These are phyloP conservation scores for Xanthoceras sorbifolium DNA, from an alignment of 345 rosid species.

Conservation along the genomic window DNA sequence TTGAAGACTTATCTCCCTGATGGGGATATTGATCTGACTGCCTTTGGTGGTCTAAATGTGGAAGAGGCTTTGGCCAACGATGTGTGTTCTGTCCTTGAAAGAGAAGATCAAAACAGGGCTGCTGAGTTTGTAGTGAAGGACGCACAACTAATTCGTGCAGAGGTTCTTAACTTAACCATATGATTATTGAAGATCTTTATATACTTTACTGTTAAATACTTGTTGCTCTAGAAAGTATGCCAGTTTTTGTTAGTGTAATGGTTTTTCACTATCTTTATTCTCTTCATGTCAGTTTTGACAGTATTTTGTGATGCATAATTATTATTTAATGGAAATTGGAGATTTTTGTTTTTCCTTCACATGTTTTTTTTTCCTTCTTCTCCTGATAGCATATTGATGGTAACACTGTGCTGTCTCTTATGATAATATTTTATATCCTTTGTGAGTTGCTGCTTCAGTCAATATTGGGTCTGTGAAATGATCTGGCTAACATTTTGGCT, in stretches of 20 bases:
- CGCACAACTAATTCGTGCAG: slow-evolving; percentile 73
- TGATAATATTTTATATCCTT: not conserved
- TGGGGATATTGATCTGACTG: slow-evolving; percentile 92
- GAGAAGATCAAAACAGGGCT: slow-evolving; percentile 57
- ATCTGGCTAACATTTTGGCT: not conserved
- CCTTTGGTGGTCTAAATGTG: slow-evolving; percentile 54
- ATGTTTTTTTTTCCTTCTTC: not conserved
- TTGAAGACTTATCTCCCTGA: slow-evolving; percentile 96
- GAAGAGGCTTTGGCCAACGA: slow-evolving; percentile 70
- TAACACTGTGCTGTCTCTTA: too few relatives aligned
- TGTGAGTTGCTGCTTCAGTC: not conserved
- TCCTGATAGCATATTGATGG: not conserved
- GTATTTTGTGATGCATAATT: not conserved
- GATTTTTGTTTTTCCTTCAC: not conserved
- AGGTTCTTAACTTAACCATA: slow-evolving; percentile 45
- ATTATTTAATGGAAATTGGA: not conserved
- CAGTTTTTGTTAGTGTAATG: not conserved
- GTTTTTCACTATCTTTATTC: not conserved
- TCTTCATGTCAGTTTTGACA: not conserved
- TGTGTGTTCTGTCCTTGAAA: slow-evolving; percentile 63
- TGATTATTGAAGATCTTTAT: not conserved
- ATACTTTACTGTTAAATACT: not conserved
- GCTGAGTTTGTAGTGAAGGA: slow-evolving; percentile 70
- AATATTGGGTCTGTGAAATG: not conserved
- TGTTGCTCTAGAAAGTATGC: not conserved